Evolutionary conservation across 805 yeast genomes (phyloP).

Genomic region (Tetrapisispora nanseiensis): DNA sequence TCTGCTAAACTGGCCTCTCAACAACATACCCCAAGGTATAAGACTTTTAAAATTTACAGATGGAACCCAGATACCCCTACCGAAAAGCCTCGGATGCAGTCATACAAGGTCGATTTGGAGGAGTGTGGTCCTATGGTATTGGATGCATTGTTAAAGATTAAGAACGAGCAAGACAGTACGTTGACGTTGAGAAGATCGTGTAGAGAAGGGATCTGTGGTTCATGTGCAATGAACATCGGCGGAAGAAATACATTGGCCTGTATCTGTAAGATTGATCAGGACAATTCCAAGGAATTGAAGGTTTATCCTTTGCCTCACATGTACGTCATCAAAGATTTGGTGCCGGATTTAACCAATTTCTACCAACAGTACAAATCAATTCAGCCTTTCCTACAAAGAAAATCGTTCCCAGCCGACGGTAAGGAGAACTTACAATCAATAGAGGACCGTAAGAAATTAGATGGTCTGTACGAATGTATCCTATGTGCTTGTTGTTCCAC

Average conservation of each 20-base stretch:
- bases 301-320: constrained; percentile 97
- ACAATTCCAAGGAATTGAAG: constrained; percentile 63
- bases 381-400: constrained; percentile 89
- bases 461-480: constrained; percentile 95
- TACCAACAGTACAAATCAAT: constrained; percentile 98
- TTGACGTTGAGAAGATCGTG: constrained; percentile 96
- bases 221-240: constrained; percentile 99
- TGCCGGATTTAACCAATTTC: constrained; percentile 94
- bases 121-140: constrained; percentile 96
- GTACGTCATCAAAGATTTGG: constrained; percentile 94
- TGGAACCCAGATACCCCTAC: constrained; percentile 98
- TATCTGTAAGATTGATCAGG: constrained; percentile 83
- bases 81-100: constrained; percentile 77
- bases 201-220: constrained; percentile 99
- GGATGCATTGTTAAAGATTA: constrained; percentile 89
- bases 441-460: constrained; percentile 90
- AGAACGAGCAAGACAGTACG: constrained; percentile 93
- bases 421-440: constrained; percentile 85
- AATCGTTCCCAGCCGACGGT: constrained; percentile 71
- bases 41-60: constrained; percentile 87
- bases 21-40: constrained; percentile 44
- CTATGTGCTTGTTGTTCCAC: constrained; percentile 98
- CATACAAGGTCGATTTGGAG: constrained; percentile 77
- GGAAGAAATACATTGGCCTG: constrained; percentile 97
- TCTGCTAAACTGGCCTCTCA: not conserved